Conservation (phyloP, 495 filamentous ascomycete genomes). For the Trichoderma gamsii region DNA sequence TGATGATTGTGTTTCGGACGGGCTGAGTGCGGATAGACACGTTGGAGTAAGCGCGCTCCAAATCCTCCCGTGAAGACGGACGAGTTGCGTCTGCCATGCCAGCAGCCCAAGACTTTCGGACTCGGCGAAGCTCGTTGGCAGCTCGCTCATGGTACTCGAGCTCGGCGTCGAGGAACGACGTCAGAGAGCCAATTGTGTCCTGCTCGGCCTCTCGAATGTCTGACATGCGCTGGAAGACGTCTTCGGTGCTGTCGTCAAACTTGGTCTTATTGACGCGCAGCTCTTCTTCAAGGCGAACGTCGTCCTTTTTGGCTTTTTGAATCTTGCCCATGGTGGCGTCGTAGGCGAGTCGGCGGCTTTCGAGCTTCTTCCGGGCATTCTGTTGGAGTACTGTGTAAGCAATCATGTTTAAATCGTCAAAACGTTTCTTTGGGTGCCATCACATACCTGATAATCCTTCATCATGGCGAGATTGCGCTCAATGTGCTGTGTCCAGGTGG, state of each 20-base stretch:
- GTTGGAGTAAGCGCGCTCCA: constrained; percentile 21
- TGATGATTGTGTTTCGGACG: neutral
- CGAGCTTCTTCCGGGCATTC: constrained; percentile 90
- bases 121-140: constrained; percentile 58
- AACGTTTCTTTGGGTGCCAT: constrained; percentile 26
- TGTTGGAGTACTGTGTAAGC: constrained; percentile 30
- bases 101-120: constrained; percentile 44
- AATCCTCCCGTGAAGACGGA: constrained; percentile 20
- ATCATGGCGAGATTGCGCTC: constrained; percentile 88
- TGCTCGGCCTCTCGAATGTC: constrained; percentile 90
- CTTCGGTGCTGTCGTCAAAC: constrained; percentile 92
- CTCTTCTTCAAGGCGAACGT: constrained; percentile 91
- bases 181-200: constrained; percentile 76
- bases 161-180: constrained; percentile 81
- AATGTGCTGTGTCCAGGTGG: constrained; percentile 84
- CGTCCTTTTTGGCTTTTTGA: constrained; percentile 89
- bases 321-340: constrained; percentile 87
- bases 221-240: constrained; percentile 88
- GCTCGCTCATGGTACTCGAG: constrained; percentile 87
- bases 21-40: neutral
- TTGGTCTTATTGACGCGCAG: constrained; percentile 86
- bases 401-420: neutral
- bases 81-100: constrained; percentile 40
- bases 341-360: constrained; percentile 82
- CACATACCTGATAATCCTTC: constrained; percentile 82